Conservation (phyloP, 164 flowering plant species). For the Akebia trifoliata region DNA sequence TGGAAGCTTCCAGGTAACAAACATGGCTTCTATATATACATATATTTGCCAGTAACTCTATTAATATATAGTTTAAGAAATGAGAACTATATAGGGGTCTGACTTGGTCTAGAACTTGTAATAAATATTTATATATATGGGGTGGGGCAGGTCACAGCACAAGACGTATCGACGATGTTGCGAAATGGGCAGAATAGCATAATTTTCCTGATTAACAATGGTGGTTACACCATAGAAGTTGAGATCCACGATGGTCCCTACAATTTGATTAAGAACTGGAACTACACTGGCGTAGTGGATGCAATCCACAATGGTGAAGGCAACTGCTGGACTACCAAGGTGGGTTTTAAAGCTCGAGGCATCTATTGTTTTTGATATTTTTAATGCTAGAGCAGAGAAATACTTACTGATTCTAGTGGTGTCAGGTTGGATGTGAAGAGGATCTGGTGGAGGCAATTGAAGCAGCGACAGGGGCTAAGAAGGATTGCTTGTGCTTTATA, state of each 20-base stretch:
- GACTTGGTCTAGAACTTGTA: no score
- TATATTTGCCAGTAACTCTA: no score
- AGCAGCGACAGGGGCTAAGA: slow-evolving; percentile 49
- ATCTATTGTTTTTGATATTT: no score
- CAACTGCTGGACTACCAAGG: slow-evolving; percentile 75
- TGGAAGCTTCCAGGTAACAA: slow-evolving; percentile 85
- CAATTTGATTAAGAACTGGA: slow-evolving; percentile 84
- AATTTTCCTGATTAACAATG: slow-evolving; percentile 84
- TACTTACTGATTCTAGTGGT: background rate
- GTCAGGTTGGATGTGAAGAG: slow-evolving; percentile 56
- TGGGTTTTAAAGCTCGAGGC: slow-evolving; percentile 10
- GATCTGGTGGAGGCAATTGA: slow-evolving; percentile 65
- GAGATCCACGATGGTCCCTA: slow-evolving; percentile 88
- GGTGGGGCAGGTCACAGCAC: slow-evolving; percentile 60
- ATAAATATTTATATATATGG: no score
- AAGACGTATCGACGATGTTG: slow-evolving; percentile 82
- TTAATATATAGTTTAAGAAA: no score
- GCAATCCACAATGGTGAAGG: slow-evolving; percentile 75
- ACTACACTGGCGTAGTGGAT: slow-evolving; percentile 63
- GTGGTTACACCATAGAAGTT: slow-evolving; percentile 80
- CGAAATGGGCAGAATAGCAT: slow-evolving; percentile 58
- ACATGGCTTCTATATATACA: background rate
- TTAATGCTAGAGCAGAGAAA: no score
- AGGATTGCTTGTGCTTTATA: slow-evolving; percentile 71
- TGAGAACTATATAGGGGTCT: no score